Percentiles rank a stretch among this genome's conserved stretches.
phyloP scores from a whole-genome alignment of 2,329 filamentous ascomycete species.

The Whalleya microplaca region DNA sequence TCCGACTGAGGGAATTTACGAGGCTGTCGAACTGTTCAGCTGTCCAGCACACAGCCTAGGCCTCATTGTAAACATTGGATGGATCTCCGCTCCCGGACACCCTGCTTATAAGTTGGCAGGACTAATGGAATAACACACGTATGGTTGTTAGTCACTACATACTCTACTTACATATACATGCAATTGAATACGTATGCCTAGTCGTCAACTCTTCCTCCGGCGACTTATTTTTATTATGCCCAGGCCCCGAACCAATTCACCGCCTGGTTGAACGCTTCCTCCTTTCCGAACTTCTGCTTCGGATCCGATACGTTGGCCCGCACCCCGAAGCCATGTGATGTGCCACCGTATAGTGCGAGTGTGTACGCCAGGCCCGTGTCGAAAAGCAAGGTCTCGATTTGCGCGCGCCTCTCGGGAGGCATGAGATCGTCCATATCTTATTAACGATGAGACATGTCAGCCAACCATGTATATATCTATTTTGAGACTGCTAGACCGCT shows the following conservation, averaged over 20 bases:
- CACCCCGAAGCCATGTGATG: conserved; percentile 75
- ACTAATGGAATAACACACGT: no score
- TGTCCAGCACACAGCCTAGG: not conserved
- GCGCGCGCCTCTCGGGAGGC: conserved; percentile 55
- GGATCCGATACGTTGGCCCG: conserved; percentile 60
- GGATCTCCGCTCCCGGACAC: no score
- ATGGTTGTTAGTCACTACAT: no score
- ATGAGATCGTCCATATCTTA: conserved; percentile 64
- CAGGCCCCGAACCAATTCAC: conserved; percentile 72
- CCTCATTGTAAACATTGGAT: no score
- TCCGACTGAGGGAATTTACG: no score
- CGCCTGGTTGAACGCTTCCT: conserved; percentile 77
- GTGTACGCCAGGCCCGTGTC: conserved; percentile 63
- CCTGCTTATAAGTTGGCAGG: no score
- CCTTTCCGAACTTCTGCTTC: conserved; percentile 70
- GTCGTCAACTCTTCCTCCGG: no score
- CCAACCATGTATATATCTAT: not conserved
- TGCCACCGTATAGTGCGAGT: conserved; percentile 70
- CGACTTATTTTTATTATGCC: conserved; percentile 30
- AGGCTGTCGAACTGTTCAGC: no score
- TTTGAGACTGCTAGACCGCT: not conserved
- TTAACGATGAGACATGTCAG: conserved; percentile 26
- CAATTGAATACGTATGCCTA: no score
- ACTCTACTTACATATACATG: no score
- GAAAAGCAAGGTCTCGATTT: conserved; percentile 62